Base-by-base conservation (phyloP, 768 basidiomycete genomes). In the Calocybe cyanea region DNA sequence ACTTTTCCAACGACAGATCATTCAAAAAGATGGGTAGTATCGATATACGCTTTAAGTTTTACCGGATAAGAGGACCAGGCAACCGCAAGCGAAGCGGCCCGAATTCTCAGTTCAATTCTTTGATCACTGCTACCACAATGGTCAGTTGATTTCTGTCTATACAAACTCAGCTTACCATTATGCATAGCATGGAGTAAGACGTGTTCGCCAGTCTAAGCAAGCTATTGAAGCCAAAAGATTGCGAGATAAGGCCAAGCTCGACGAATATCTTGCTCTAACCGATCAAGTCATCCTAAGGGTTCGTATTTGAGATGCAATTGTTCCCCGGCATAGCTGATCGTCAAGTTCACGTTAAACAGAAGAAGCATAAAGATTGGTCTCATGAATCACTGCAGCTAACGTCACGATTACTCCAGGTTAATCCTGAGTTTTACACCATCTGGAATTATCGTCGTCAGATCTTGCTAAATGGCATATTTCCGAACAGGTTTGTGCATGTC, bases 371-470 rank as follows among this genome's bases (percentile, higher is more conserved):
- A 42, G 87, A 90, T 48, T 90, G 78, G 76, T 80, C 82, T 48
- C 61, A 65, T 21, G 85, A 86, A n/a, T 81, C 90, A 0, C 78
- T 97, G 28, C 71, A 77, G n/a, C 66, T 86, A 33, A 95, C 93
- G 0, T 83, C 83, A 13, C 73, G 70, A 20, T 63, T 97, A 18
- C 79, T 99, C 7, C 80, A 82, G 41, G 56, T 87, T 33, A 98
- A 97, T 59, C 93, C 95, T 2, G 96, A 99, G 65, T 92, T 92
- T 60, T 96, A 96, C 64, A 94, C 95, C 1, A 70, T 89, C 30
- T 98, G 96, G 96, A 95, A 96, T 65, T 94, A 92, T 65, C 77
- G 96, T 37, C 74, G 95, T 24, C 74, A 79, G 43, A 92, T 96
- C 49, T 65, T 95, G 15, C 60, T 83, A 32, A 68, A 80, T 18